phyloP scores from a whole-genome alignment of 2,329 filamentous ascomycete genomes.

The Pseudonectria foliicola region DNA sequence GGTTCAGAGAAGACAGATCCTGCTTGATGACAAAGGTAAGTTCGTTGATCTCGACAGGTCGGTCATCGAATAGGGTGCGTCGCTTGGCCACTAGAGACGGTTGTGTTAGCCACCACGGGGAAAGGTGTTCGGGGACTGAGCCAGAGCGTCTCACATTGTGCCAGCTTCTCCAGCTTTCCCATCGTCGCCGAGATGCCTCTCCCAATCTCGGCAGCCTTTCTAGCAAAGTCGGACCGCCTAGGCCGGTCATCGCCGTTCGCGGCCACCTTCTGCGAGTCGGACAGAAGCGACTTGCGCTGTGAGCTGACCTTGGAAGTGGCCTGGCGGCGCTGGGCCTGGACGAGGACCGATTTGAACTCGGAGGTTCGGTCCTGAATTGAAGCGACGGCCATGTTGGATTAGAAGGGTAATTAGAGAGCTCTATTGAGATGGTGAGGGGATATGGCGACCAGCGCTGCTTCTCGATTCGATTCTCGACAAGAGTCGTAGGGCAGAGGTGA shows the following conservation, averaged over 20 bases:
- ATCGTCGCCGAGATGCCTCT: constrained; percentile 87
- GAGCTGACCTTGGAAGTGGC: constrained; percentile 68
- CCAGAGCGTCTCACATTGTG: constrained; percentile 53
- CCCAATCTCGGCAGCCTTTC: constrained; percentile 85
- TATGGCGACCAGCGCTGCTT: constrained; percentile 31
- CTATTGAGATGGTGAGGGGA: constrained; percentile 11
- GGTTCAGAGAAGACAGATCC: constrained; percentile 76
- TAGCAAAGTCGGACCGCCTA: constrained; percentile 84
- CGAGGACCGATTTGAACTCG: constrained; percentile 89
- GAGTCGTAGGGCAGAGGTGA: neutral
- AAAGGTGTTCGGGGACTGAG: constrained; percentile 6
- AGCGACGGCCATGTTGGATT: constrained; percentile 48
- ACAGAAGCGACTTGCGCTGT: constrained; percentile 74
- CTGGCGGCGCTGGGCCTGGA: constrained; percentile 75
- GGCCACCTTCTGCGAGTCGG: constrained; percentile 61
- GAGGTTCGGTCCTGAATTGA: constrained; percentile 95
- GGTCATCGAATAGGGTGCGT: constrained; percentile 95
- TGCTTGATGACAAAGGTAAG: constrained; percentile 98
- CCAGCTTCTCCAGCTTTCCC: constrained; percentile 89
- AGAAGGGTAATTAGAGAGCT: constrained; percentile 8
- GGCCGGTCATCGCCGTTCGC: constrained; percentile 47
- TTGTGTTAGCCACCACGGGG: neutral
- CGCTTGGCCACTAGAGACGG: constrained; percentile 68
- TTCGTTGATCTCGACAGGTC: constrained; percentile 93
- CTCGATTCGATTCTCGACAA: constrained; percentile 7